phyloP scores from a whole-genome alignment of 169 alveolate species.

The Eimeria necatrix region DNA sequence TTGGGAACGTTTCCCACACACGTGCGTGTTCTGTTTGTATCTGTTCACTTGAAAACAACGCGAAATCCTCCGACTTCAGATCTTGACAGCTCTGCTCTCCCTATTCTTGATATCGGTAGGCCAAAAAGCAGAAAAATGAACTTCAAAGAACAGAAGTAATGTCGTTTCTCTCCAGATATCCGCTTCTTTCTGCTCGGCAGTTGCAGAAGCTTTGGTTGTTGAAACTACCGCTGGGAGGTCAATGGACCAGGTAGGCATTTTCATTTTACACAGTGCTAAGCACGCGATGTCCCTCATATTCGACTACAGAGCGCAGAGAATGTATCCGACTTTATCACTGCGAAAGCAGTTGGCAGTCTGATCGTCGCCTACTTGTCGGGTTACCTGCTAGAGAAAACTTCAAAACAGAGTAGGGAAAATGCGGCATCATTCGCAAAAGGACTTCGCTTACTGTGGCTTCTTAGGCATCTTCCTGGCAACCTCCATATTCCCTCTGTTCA shows the following conservation, averaged over 20 bases:
- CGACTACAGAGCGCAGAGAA: slow-evolving; percentile 80
- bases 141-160: neutral
- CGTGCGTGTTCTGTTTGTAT: slow-evolving; percentile 79
- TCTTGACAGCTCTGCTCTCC: slow-evolving; percentile 81
- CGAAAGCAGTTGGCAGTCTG: slow-evolving; percentile 94
- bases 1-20: slow-evolving; percentile 86
- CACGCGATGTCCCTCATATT: neutral
- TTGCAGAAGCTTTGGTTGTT: slow-evolving; percentile 93
- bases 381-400: slow-evolving; percentile 90
- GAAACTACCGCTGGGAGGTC: slow-evolving; percentile 84
- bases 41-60: neutral
- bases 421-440: neutral
- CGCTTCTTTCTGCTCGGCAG: slow-evolving; percentile 93
- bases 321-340: slow-evolving; percentile 94
- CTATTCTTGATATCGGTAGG: slow-evolving; percentile 84
- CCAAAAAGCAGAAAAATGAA: neutral
- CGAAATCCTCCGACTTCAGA: slow-evolving; percentile 80
- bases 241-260: slow-evolving; percentile 75
- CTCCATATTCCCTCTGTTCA: slow-evolving; percentile 92
- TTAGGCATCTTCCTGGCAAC: slow-evolving; percentile 92
- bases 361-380: slow-evolving; percentile 97
- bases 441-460: neutral
- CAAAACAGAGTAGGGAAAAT: slow-evolving; percentile 86
- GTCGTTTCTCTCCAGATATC: slow-evolving; percentile 60
- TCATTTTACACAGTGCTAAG: neutral